A percentile compares a stretch with the other conserved stretches of the same genome.
Evolutionary conservation across 176 grass and related monocot genomes (phyloP).

Genomic region (Hordeum marinum): DNA sequence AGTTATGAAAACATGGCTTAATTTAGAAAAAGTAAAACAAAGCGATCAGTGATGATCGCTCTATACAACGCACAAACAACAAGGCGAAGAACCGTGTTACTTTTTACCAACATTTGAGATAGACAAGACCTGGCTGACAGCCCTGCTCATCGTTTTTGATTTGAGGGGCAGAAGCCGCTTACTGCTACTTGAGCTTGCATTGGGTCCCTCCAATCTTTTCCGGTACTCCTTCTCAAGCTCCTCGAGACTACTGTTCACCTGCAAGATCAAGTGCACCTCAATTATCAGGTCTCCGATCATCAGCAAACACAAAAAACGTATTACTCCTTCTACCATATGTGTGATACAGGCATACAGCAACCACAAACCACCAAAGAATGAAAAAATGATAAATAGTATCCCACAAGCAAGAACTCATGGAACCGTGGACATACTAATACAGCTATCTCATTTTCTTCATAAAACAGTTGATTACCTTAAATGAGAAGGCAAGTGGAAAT

Average conservation of each 20-base stretch:
- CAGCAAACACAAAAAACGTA: background rate
- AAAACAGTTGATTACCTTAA: constrained; percentile 59
- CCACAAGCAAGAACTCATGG: background rate
- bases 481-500: constrained; percentile 73
- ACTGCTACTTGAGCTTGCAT: constrained; percentile 32
- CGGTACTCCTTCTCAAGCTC: constrained; percentile 69
- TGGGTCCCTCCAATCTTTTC: constrained; percentile 30
- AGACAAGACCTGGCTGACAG: constrained; percentile 27
- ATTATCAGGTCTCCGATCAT: background rate
- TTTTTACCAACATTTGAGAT: constrained; percentile 34
- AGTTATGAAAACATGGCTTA: background rate
- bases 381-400: background rate
- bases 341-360: background rate
- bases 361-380: background rate
- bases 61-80: constrained; percentile 20
- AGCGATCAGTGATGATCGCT: background rate
- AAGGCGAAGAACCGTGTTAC: background rate
- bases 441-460: background rate
- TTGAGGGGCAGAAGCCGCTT: constrained; percentile 43
- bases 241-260: constrained; percentile 66
- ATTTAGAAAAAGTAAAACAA: background rate
- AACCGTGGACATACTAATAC: background rate
- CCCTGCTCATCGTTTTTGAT: constrained; percentile 52
- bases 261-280: background rate
- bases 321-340: background rate